Evolutionary conservation across 768 basidiomycete species (phyloP), one percentile per base, ranked within the genome.

Genomic region (Panellus pusillus): DNA sequence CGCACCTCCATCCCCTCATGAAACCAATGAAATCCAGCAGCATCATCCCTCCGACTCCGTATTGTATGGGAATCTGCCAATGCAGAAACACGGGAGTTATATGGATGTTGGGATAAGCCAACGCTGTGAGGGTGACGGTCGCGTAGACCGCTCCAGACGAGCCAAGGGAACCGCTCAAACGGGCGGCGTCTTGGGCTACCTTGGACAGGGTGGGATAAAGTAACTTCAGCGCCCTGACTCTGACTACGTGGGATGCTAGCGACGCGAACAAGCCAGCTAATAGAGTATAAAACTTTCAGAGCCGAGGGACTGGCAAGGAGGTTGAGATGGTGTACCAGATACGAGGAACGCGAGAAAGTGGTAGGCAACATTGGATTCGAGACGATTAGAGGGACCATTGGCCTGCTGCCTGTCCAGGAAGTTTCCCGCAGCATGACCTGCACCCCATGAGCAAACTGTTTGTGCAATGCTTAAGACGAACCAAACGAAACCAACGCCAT

Each of bases 141-240:
- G 79, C 76, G 57, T 84, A 86, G 27, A 87, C 79, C 2, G 86
- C 85, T 6, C 86, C 85, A 0, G 83, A 84, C 0, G 82, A 78
- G 14, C 86, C 86, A 11, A 86, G 68, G 0, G 79, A 80, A n/a
- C 79, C 48, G 13, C 83, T 74, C 53, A 61, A 62, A 28, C 38
- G 32, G 14, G 39, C 48, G 1, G 63, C 61, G 6, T 65, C 38
- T 11, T 50, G 32, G 2, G 47, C 55, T 18, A 49, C 14, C 39
- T 48, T 43, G 18, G 65, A 44, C n/a, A 64, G 55, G 0, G 41
- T 54, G 2, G 47, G 45, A 6, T 65, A 52, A 4, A 62, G 58
- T 6, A 14, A 32, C 20, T 56, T 39, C 36, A 56, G 55, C 14
- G 28, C 61, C 55, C 80, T 74, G 9, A 77, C 66, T 9, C 77